Conservation (phyloP, 106 monocot species). For the Xerophyta viscosa region DNA sequence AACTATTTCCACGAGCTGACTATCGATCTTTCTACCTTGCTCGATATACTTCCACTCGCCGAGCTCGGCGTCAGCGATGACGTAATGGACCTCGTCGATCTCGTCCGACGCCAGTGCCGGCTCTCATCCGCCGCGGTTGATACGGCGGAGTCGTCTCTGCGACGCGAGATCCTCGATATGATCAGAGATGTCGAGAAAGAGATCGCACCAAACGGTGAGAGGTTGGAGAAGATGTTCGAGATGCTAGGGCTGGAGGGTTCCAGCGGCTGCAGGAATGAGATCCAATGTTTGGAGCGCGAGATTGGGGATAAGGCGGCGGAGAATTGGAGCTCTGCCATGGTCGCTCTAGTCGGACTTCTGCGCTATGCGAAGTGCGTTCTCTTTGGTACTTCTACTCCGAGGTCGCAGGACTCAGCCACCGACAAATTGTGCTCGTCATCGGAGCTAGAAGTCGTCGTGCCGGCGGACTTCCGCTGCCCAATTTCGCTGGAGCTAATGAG, state of each 20-base stretch:
- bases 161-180: constrained; percentile 35
- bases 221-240: constrained; percentile 36
- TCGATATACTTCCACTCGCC: constrained; percentile 47
- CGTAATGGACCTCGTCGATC: constrained; percentile 37
- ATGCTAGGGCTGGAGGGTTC: constrained; percentile 40
- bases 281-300: constrained; percentile 61
- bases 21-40: constrained; percentile 43
- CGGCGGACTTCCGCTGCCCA: constrained; percentile 76
- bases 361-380: constrained; percentile 79
- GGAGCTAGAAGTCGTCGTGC: constrained; percentile 12
- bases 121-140: constrained; percentile 10
- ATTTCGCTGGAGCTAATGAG: constrained; percentile 81
- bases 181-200: constrained; percentile 50
- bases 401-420: constrained; percentile 5
- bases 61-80: constrained; percentile 46
- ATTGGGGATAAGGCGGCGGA: constrained; percentile 45
- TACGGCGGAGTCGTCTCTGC: constrained; percentile 18
- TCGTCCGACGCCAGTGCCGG: constrained; percentile 46
- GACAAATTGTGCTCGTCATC: background rate
- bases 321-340: constrained; percentile 38
- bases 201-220: constrained; percentile 36
- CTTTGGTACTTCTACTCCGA: constrained; percentile 52
- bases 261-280: constrained; percentile 44
- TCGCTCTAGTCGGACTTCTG: constrained; percentile 53
- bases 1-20: constrained; percentile 33